These are phyloP conservation scores for Pelargonium citronellum DNA, from an alignment of 441 rosid species.

Conservation along the genomic window DNA sequence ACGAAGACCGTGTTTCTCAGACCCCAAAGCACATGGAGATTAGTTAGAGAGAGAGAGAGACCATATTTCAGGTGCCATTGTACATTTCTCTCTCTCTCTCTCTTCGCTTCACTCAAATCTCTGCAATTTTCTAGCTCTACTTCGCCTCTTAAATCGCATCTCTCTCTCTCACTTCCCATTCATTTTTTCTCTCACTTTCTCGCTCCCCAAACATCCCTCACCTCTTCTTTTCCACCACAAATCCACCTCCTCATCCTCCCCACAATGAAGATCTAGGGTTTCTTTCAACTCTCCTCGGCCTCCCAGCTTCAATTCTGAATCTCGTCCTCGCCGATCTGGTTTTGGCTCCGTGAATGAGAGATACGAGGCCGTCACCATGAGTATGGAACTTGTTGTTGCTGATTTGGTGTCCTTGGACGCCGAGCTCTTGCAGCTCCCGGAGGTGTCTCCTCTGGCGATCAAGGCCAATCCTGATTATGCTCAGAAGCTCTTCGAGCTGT, in stretches of 20 bases:
- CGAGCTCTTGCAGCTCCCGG: constrained; percentile 77
- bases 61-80: neutral
- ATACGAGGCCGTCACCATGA: constrained; percentile 15
- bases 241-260: neutral
- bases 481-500: constrained; percentile 75
- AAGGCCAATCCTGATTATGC: constrained; percentile 65
- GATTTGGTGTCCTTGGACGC: constrained; percentile 69
- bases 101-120: constrained; percentile 1
- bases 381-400: constrained; percentile 48
- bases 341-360: constrained; percentile 31
- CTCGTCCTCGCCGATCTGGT: constrained; percentile 1
- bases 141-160: constrained; percentile 14
- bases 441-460: constrained; percentile 63
- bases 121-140: neutral
- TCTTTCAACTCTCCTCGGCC: constrained; percentile 13
- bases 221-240: neutral
- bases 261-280: constrained; percentile 22
- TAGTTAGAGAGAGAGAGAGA: no score
- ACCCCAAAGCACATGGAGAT: no score
- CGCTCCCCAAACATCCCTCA: constrained; percentile 2
- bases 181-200: neutral
- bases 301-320: constrained; percentile 6
- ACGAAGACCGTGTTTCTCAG: neutral
- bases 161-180: constrained; percentile 4
- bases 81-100: neutral